Conservation (phyloP, 345 rosid species). For the Triadica sebifera region DNA sequence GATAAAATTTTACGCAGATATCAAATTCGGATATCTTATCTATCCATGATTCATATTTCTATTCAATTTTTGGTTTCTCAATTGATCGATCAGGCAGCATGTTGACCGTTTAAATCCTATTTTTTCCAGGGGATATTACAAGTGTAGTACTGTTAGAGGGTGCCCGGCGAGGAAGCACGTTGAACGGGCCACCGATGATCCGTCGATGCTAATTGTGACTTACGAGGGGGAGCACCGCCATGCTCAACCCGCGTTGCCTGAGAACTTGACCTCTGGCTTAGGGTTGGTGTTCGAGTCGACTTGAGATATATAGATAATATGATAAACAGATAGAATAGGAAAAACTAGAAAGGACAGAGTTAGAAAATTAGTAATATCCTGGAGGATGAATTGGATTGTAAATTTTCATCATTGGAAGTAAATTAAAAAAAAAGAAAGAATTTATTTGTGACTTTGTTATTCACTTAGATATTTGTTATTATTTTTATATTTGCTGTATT, state of each 20-base stretch:
- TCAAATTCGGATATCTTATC: no score
- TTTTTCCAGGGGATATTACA: conserved; percentile 71
- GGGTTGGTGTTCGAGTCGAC: conserved; percentile 55
- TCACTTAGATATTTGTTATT: no score
- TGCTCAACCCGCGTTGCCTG: conserved; percentile 49
- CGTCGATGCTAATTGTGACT: conserved; percentile 80
- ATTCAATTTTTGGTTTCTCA: no score
- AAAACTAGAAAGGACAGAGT: neutral
- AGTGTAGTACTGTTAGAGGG: conserved; percentile 79
- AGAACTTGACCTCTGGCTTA: conserved; percentile 35
- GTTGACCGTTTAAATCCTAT: neutral
- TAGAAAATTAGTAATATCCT: conserved; percentile 5
- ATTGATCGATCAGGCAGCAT: neutral
- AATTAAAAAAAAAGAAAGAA: no score
- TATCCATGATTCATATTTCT: no score
- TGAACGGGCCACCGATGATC: conserved; percentile 84
- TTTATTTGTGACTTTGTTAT: no score
- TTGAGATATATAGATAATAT: conserved; percentile 9
- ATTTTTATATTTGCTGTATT: no score
- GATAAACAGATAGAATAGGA: neutral
- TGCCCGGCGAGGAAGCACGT: conserved; percentile 98
- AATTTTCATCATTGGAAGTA: conserved; percentile 2
- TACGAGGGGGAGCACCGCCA: conserved; percentile 95
- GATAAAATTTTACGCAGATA: no score
- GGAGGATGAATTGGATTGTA: conserved; percentile 9